Conservation (phyloP, 495 filamentous ascomycete species). For the Aspergillus indologenus region DNA sequence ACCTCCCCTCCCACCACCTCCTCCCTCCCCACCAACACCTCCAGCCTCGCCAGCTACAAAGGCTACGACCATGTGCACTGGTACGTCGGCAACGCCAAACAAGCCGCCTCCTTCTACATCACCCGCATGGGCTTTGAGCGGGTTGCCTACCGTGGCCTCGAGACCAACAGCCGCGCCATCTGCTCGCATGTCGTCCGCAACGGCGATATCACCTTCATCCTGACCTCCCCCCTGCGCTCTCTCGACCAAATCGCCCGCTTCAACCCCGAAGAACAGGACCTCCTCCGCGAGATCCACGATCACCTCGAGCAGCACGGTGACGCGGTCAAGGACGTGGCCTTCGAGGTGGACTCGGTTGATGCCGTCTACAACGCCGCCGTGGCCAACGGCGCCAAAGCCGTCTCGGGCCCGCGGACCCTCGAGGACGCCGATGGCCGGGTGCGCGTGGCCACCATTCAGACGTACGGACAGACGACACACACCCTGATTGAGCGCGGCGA, state of each 20-base stretch:
- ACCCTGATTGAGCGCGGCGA: constrained; percentile 67
- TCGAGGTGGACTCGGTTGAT: constrained; percentile 81
- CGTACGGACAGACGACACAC: constrained; percentile 90
- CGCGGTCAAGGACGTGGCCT: constrained; percentile 87
- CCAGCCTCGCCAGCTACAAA: constrained; percentile 55
- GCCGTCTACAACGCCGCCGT: constrained; percentile 71
- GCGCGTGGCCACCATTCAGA: constrained; percentile 69
- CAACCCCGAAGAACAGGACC: constrained; percentile 51
- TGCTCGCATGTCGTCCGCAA: constrained; percentile 81
- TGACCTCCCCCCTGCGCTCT: constrained; percentile 75
- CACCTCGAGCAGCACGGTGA: constrained; percentile 84
- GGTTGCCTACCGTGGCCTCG: constrained; percentile 79
- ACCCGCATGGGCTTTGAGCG: constrained; percentile 77
- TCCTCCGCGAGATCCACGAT: constrained; percentile 65
- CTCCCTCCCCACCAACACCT: constrained; percentile 17
- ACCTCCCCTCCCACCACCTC: constrained; percentile 52
- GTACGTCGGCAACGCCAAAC: constrained; percentile 96
- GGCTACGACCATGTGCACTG: constrained; percentile 89
- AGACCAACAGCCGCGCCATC: constrained; percentile 72
- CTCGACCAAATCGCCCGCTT: constrained; percentile 44
- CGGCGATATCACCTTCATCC: constrained; percentile 73
- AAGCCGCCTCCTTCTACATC: constrained; percentile 82
- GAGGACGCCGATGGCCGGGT: constrained; percentile 53
- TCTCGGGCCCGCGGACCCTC: constrained; percentile 53
- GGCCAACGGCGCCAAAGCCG: constrained; percentile 60